A percentile compares a stretch with the other conserved stretches of the same genome.
Conservation (phyloP, 345 rosid genomes). For the Rhodomyrtus tomentosa region DNA sequence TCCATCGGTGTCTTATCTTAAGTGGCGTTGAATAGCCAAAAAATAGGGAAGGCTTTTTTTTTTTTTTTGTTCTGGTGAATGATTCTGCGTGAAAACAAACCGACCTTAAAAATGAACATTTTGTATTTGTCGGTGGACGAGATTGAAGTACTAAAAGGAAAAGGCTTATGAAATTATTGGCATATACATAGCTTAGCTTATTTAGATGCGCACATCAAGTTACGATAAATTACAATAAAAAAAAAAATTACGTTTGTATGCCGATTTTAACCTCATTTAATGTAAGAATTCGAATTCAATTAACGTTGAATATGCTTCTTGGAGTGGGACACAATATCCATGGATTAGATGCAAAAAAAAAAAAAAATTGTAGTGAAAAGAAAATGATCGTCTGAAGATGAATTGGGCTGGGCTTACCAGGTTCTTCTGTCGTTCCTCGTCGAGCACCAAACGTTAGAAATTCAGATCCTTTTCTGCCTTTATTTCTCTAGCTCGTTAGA, state of each 20-base stretch:
- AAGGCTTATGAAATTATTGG: background rate
- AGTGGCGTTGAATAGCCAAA: too few species aligned
- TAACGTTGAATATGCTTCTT: background rate
- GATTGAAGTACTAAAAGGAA: background rate
- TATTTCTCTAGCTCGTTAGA: background rate
- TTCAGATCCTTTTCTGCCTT: background rate
- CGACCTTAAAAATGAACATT: background rate
- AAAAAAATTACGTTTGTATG: too few species aligned
- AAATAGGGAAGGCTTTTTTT: too few species aligned
- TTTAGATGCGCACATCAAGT: background rate
- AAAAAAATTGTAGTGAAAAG: background rate
- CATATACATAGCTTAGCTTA: too few species aligned
- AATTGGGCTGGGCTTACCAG: background rate
- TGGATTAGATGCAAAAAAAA: background rate
- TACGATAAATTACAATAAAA: background rate
- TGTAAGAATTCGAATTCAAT: background rate
- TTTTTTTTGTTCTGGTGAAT: background rate
- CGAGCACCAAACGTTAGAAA: background rate
- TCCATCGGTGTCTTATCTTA: too few species aligned
- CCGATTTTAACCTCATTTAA: too few species aligned
- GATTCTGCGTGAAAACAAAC: background rate
- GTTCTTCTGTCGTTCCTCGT: background rate
- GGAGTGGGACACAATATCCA: background rate
- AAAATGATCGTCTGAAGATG: background rate
- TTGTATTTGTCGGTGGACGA: background rate